These are phyloP conservation scores for Metarhizium anisopliae DNA, from an alignment of 2,329 filamentous ascomycete genomes.

Conservation along the genomic window DNA sequence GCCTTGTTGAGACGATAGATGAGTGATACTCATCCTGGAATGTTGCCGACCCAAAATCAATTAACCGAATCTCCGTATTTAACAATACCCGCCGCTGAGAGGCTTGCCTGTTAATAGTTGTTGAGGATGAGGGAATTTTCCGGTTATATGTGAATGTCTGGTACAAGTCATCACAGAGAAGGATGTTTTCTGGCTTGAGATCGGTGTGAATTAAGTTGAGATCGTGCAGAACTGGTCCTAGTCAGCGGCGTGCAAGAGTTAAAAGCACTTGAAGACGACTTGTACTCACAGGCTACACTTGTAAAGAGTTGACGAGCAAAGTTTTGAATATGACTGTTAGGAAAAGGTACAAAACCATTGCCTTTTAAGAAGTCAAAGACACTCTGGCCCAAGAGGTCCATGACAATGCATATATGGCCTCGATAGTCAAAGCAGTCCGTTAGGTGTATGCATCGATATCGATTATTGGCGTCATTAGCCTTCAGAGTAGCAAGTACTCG, in stretches of 20 bases:
- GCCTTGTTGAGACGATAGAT: constrained; percentile 60
- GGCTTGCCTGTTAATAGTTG: constrained; percentile 49
- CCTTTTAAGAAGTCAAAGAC: constrained; percentile 98
- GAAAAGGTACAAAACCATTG: constrained; percentile 92
- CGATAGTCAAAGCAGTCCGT: constrained; percentile 96
- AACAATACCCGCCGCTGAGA: constrained; percentile 56
- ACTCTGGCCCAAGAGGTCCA: constrained; percentile 77
- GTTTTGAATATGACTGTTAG: constrained; percentile 95
- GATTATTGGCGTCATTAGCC: constrained; percentile 83
- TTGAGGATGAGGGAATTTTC: constrained; percentile 59
- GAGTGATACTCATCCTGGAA: constrained; percentile 68
- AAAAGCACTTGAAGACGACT: neutral
- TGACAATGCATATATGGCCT: constrained; percentile 86
- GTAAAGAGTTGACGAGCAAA: constrained; percentile 94
- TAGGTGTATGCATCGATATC: constrained; percentile 94
- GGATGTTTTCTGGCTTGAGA: constrained; percentile 62
- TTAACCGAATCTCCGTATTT: constrained; percentile 60
- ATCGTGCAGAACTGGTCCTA: constrained; percentile 72
- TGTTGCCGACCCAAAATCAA: constrained; percentile 64
- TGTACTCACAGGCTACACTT: constrained; percentile 85
- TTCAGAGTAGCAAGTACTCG: constrained; percentile 86
- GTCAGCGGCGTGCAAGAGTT: neutral
- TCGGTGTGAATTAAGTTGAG: constrained; percentile 93
- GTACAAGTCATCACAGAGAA: constrained; percentile 55
- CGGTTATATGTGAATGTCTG: constrained; percentile 65